A percentile compares a stretch with the other conserved stretches of the same genome.
phyloP scores from a whole-genome alignment of 352 stramenopile species.

The Globisporangium perplexum region DNA sequence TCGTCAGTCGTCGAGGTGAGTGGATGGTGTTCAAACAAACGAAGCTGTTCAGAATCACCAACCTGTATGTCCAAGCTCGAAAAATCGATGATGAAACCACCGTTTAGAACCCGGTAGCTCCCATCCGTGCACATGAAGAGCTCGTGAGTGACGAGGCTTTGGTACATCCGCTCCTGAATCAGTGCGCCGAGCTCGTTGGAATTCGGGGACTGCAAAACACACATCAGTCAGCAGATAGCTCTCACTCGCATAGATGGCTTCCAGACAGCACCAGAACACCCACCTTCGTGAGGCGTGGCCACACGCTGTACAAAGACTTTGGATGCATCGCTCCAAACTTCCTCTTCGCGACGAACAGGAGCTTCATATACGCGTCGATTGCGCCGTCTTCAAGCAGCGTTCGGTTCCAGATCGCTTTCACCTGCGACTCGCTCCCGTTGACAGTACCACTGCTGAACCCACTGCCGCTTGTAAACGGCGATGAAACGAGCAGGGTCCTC shows the following conservation, averaged over 20 bases:
- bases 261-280: not conserved
- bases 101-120: constrained; percentile 42
- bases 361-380: constrained; percentile 54
- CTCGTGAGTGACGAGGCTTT: constrained; percentile 33
- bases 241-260: not conserved
- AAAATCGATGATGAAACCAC: constrained; percentile 57
- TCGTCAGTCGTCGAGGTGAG: not conserved
- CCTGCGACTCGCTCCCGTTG: constrained; percentile 40
- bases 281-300: constrained; percentile 27
- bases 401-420: constrained; percentile 66
- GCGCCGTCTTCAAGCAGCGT: constrained; percentile 63
- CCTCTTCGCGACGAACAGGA: constrained; percentile 49
- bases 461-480: constrained; percentile 6
- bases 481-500: constrained; percentile 27
- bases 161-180: constrained; percentile 40
- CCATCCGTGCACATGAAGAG: constrained; percentile 69
- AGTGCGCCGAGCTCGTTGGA: constrained; percentile 28
- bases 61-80: constrained; percentile 68
- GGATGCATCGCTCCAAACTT: constrained; percentile 28
- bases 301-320: constrained; percentile 59
- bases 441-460: constrained; percentile 11
- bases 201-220: constrained; percentile 3
- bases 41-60: not conserved
- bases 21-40: not conserved
- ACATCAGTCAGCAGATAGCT: not conserved